Conservation (phyloP, 768 basidiomycete species). For the Gyrodon lividus region DNA sequence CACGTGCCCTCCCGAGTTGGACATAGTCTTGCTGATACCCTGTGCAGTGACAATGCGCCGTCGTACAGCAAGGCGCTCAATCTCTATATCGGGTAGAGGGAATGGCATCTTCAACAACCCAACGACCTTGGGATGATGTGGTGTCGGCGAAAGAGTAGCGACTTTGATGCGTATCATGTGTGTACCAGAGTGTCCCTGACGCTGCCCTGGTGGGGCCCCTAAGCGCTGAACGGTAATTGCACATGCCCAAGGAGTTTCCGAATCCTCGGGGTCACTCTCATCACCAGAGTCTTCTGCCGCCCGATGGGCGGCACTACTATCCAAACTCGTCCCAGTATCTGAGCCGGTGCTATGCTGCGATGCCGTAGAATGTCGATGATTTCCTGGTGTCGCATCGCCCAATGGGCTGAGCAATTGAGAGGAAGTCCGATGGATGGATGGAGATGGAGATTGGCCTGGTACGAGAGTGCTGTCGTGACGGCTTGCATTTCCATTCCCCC, state of each 20-base stretch:
- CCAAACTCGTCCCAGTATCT: slow-evolving; percentile 26
- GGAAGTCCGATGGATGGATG: slow-evolving; percentile 4
- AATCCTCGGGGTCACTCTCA: slow-evolving; percentile 94
- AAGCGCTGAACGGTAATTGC: slow-evolving; percentile 64
- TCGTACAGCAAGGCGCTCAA: slow-evolving; percentile 56
- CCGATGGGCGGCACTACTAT: slow-evolving; percentile 15
- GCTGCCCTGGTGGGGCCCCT: slow-evolving; percentile 13
- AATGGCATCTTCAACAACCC: slow-evolving; percentile 89
- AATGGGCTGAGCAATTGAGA: slow-evolving; percentile 10
- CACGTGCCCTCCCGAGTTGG: slow-evolving; percentile 39
- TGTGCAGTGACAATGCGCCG: slow-evolving; percentile 42
- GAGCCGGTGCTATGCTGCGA: slow-evolving; percentile 41
- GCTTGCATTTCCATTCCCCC: slow-evolving; percentile 11
- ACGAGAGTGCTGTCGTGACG: slow-evolving; percentile 18
- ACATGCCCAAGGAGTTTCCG: slow-evolving; percentile 95
- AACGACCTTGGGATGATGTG: slow-evolving; percentile 95
- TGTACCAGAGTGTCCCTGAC: slow-evolving; percentile 6
- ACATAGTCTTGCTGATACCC: slow-evolving; percentile 26
- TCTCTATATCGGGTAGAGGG: slow-evolving; percentile 78
- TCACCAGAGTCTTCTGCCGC: slow-evolving; percentile 53
- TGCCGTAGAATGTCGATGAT: slow-evolving; percentile 39
- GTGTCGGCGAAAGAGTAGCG: slow-evolving; percentile 85
- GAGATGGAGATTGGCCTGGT: slow-evolving; percentile 3
- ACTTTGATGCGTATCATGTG: slow-evolving; percentile 53
- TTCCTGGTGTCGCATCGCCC: neutral